Percentiles rank a stretch among this genome's conserved stretches.
Evolutionary conservation across 2,329 filamentous ascomycete species (phyloP).

Genomic region (Zopfia rhizophila): DNA sequence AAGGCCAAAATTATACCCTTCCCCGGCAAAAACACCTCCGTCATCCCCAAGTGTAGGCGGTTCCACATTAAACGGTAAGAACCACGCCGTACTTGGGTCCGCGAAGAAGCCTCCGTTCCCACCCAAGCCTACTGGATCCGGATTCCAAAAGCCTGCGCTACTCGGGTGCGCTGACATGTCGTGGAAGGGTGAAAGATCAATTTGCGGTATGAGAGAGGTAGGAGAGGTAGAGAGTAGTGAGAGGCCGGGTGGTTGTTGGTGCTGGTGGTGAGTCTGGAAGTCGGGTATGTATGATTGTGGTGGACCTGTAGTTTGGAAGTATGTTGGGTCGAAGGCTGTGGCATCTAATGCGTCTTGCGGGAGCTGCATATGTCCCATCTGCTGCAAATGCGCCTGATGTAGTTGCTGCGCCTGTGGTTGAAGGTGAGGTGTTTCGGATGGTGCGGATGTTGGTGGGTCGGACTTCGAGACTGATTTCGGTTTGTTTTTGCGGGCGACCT

Average conservation of each 20-base stretch:
- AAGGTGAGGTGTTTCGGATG: slow-evolving; percentile 34
- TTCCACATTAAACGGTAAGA: slow-evolving; percentile 92
- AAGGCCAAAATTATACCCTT: slow-evolving; percentile 38
- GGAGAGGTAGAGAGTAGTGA: slow-evolving; percentile 49
- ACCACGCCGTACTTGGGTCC: slow-evolving; percentile 76
- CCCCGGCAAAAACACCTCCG: slow-evolving; percentile 35
- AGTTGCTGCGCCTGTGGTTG: slow-evolving; percentile 33
- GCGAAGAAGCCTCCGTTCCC: slow-evolving; percentile 36
- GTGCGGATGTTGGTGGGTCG: slow-evolving; percentile 33
- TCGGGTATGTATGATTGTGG: slow-evolving; percentile 55
- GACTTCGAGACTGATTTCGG: slow-evolving; percentile 46
- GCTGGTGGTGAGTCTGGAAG: slow-evolving; percentile 61
- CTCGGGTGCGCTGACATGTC: slow-evolving; percentile 45
- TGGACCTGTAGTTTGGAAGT: slow-evolving; percentile 39
- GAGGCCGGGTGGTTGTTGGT: slow-evolving; percentile 44
- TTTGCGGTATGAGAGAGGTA: slow-evolving; percentile 40
- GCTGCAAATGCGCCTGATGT: slow-evolving; percentile 38
- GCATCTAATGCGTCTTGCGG: slow-evolving; percentile 41
- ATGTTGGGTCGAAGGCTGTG: slow-evolving; percentile 41
- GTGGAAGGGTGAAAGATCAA: slow-evolving; percentile 46
- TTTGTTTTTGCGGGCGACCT: slow-evolving; percentile 59
- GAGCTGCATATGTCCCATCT: slow-evolving; percentile 34
- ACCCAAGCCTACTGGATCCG: slow-evolving; percentile 44
- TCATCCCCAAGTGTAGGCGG: slow-evolving; percentile 65
- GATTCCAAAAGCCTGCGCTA: slow-evolving; percentile 42